These are phyloP conservation scores for Heritiera littoralis DNA, from an alignment of 345 rosid species.

Conservation along the genomic window DNA sequence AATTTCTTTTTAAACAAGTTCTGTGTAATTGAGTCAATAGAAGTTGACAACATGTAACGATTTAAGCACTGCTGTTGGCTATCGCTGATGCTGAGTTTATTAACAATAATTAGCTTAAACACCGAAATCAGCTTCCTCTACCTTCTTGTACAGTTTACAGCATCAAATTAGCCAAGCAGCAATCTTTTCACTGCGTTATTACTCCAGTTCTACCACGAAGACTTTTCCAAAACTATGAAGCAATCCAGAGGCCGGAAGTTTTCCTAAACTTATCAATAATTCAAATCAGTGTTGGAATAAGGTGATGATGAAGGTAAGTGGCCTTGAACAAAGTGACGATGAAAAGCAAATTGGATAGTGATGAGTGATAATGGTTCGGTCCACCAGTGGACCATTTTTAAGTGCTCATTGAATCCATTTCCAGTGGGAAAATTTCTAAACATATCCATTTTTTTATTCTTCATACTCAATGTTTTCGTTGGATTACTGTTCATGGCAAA, in stretches of 20 bases:
- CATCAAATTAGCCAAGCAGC: neutral
- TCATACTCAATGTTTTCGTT: too few species aligned
- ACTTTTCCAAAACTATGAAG: neutral
- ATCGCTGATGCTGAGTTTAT: neutral
- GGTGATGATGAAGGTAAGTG: too few species aligned
- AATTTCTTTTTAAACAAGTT: too few species aligned
- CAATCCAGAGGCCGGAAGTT: neutral
- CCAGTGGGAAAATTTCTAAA: too few species aligned
- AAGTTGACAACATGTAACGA: neutral
- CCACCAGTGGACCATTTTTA: neutral
- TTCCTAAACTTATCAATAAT: neutral
- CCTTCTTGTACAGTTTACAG: neutral
- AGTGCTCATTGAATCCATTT: too few species aligned
- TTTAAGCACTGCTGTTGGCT: neutral
- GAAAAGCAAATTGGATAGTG: neutral
- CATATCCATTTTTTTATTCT: too few species aligned
- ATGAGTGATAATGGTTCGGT: neutral
- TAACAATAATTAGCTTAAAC: neutral
- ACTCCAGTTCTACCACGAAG: neutral
- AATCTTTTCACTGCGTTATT: neutral
- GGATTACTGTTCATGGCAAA: too few species aligned
- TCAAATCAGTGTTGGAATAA: neutral
- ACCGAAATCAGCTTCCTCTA: neutral
- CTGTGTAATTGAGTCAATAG: neutral
- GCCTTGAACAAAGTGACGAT: neutral